These are phyloP conservation scores for Pseudogymnoascus sp. DNA, from an alignment of 2,329 filamentous ascomycete genomes.

Conservation along the genomic window DNA sequence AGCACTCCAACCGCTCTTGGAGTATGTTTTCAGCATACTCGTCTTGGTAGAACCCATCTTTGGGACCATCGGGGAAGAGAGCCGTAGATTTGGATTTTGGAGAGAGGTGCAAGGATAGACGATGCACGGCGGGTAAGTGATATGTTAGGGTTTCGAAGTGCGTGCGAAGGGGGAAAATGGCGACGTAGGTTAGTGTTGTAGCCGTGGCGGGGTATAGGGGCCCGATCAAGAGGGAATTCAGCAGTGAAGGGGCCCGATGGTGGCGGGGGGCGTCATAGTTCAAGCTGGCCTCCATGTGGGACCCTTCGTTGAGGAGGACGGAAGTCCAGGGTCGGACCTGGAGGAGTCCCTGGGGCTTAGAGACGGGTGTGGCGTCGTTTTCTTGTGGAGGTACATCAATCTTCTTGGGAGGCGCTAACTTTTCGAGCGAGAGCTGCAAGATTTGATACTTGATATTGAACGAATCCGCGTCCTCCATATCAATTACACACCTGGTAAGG, in stretches of 20 bases:
- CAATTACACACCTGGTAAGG: slow-evolving; percentile 48
- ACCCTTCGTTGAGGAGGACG: slow-evolving; percentile 65
- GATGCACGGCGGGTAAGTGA: slow-evolving; percentile 41
- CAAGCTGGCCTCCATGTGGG: slow-evolving; percentile 60
- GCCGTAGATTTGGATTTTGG: slow-evolving; percentile 23
- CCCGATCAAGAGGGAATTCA: slow-evolving; percentile 30
- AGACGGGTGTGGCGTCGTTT: not conserved
- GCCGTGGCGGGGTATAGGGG: slow-evolving; percentile 35
- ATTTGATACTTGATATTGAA: slow-evolving; percentile 57
- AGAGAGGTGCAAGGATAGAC: slow-evolving; percentile 45
- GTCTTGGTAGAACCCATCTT: slow-evolving; percentile 24
- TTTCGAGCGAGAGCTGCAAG: slow-evolving; percentile 33
- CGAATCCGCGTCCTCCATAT: slow-evolving; percentile 50
- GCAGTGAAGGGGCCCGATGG: slow-evolving; percentile 43
- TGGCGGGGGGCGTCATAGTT: slow-evolving; percentile 64
- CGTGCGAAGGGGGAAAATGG: slow-evolving; percentile 56
- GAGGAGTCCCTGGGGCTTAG: slow-evolving; percentile 14
- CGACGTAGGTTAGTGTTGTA: slow-evolving; percentile 48
- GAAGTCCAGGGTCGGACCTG: slow-evolving; percentile 47
- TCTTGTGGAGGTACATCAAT: not conserved
- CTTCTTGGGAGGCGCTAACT: not conserved
- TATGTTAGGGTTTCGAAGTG: slow-evolving; percentile 46
- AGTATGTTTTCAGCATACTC: slow-evolving; percentile 22
- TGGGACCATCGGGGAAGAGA: slow-evolving; percentile 19
- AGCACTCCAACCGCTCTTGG: slow-evolving; percentile 15